Base-by-base conservation (phyloP, 1,284 basidiomycete species). In the Rhodotorula sp. region DNA sequence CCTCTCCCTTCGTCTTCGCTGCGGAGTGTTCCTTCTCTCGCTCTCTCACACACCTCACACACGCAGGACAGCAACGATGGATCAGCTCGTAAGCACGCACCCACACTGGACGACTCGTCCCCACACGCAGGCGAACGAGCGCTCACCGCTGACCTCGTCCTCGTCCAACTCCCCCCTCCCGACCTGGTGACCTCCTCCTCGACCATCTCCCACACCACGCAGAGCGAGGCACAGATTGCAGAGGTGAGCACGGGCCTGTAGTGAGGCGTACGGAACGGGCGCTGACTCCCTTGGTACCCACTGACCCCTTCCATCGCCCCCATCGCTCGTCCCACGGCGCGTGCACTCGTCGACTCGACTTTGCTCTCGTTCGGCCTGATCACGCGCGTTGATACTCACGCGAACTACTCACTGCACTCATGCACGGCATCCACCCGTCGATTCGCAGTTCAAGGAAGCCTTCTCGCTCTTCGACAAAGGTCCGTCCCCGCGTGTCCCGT, bases 391-490 rank as follows among this genome's bases (percentile, higher is more conserved):
- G 16, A 28, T 22, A 37, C 3, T 20, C 4, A 26, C 31, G 40
- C 16, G 31, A 9, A n/a, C n/a, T 18, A 22, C 7, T 18, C 9
- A 18, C 10, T 20, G 34, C 34, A 34, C 34, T 34, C 34, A n/a
- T 34, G 10, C 34, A 6, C 34, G 34, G 10, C 34, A 34, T 34
- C 34, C 34, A 34, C 34, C 10, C 6, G 6, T 6, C 34, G 34
- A n/a, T 5, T 7, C 7, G 13, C 67, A 70, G 67, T 72, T 72
- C 71, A 72, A 73, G 59, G 70, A 71, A 40, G 73, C 73, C 16
- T 75, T 75, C 71, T 73, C 71, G 3, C 68, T 75, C 40, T 75
- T 75, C 59, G 73, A 75, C 73, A 75, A 75, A 60, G 73, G 73
- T 73, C 28, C 48, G 67, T 47, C 8, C 28, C 4, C 24, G 30